These are phyloP conservation scores for Russula sp. DNA, from an alignment of 768 basidiomycete genomes.

Conservation along the genomic window DNA sequence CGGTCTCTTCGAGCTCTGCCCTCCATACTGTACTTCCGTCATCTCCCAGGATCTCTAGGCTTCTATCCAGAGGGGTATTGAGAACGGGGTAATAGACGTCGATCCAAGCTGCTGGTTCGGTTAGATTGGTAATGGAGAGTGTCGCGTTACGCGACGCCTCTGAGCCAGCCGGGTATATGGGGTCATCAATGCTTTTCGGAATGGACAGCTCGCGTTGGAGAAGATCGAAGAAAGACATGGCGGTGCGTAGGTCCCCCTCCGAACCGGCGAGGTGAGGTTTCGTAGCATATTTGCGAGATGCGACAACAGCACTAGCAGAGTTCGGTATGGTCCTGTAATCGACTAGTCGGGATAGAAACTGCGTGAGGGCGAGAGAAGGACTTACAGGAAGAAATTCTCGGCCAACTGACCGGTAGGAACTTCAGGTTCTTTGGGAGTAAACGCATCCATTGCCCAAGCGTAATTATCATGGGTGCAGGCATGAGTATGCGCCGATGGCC, in stretches of 20 bases:
- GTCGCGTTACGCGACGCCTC: conserved; percentile 62
- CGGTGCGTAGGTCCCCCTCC: conserved; percentile 50
- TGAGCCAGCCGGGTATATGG: conserved; percentile 69
- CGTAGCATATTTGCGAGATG: conserved; percentile 48
- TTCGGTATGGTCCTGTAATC: conserved; percentile 44
- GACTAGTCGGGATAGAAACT: neutral
- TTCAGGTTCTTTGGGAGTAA: conserved; percentile 21
- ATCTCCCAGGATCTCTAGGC: conserved; percentile 57
- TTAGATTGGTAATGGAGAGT: conserved; percentile 40
- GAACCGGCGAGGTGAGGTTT: conserved; percentile 61
- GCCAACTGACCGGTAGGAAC: conserved; percentile 33
- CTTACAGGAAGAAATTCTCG: conserved; percentile 44
- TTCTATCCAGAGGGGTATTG: conserved; percentile 68
- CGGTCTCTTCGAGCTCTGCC: conserved; percentile 69
- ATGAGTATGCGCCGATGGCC: neutral
- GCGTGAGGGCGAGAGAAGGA: neutral
- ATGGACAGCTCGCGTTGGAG: conserved; percentile 64
- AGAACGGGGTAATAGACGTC: conserved; percentile 85
- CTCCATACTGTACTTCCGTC: conserved; percentile 53
- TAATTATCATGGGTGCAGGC: neutral
- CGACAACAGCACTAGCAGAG: conserved; percentile 41
- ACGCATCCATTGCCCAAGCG: conserved; percentile 23
- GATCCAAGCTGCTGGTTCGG: conserved; percentile 66
- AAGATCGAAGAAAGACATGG: conserved; percentile 57
- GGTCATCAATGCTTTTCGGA: conserved; percentile 34